Base-by-base conservation (phyloP, 2,329 filamentous ascomycete species). In the Periconia sp. region DNA sequence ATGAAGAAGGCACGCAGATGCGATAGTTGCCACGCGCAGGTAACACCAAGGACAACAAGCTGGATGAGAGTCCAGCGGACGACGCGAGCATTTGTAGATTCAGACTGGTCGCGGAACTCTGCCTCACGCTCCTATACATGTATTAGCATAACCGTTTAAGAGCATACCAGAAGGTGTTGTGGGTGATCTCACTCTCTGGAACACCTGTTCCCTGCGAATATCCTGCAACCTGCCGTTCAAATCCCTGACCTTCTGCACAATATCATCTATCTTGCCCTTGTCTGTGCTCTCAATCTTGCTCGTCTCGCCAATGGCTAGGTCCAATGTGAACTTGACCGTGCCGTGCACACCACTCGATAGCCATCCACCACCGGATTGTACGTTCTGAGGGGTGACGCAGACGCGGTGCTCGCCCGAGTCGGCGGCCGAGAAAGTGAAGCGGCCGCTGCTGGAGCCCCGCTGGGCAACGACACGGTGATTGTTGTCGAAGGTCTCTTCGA, bases 1-100 rank as follows among this genome's bases (percentile, higher is more conserved):
- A 99, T 99, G 78, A 99, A 99, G 82, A 99, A 99, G 33, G 89
- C 88, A 59, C 94, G 83, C 61, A 99, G 81, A 74, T 99, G 92
- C 40, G 91, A 95, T 33, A 99, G 79, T 73, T 99, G 94, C 94
- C 94, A 99, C 49, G 90, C 89, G 75, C 94, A 99, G 23, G 94
- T 96, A 42, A 86, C 79, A 41, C 86, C 89, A 40, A 99, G 79
- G 25, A 97, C 84, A 38, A 85, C 81, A 48, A 97, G 77, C 74
- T 99, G 94, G 57, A 97, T 87, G 54, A 96, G 66, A 56, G 94
- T 92, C 92, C 94, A 99, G 59, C 91, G 86, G 36, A 97, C 85
- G 52, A 97, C 92, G 63, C 92, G 87, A 42, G 85, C 78, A 73
- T 99, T 99, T 55, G 92, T 96, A 29, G 83, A 79, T 74, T 99